Conservation (phyloP, 257 asterid species). For the Salvia splendens region DNA sequence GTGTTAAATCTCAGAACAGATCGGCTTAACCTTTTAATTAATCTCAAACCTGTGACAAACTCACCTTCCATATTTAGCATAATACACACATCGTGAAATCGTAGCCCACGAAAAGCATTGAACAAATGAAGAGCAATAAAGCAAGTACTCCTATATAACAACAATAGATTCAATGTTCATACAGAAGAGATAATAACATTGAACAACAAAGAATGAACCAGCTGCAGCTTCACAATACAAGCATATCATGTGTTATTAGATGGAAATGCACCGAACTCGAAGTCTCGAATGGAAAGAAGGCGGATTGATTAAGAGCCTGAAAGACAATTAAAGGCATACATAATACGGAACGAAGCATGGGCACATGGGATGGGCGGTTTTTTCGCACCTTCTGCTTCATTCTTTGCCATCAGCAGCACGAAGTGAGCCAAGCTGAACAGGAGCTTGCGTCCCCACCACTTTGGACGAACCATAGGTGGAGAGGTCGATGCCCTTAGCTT, state of each 20-base stretch:
- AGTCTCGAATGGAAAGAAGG: neutral
- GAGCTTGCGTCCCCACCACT: slow-evolving; percentile 85
- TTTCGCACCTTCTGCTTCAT: slow-evolving; percentile 30
- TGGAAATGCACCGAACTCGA: slow-evolving; percentile 8
- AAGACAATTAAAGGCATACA: neutral
- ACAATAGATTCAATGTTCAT: neutral
- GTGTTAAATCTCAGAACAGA: too few relatives aligned
- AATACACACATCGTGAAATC: too few relatives aligned
- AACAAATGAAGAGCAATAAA: neutral
- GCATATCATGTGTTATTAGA: slow-evolving; percentile 3
- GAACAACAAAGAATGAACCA: neutral
- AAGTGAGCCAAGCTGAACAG: slow-evolving; percentile 76
- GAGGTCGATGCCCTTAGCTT: slow-evolving; percentile 50
- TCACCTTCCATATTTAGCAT: too few relatives aligned
- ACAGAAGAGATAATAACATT: neutral
- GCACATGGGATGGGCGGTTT: neutral
- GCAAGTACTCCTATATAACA: neutral
- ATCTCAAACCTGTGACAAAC: too few relatives aligned
- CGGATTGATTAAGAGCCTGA: neutral
- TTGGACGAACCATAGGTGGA: slow-evolving; percentile 69
- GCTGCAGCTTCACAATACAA: slow-evolving; percentile 5
- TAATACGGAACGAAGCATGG: neutral
- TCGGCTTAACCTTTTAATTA: too few relatives aligned
- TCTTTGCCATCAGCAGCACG: slow-evolving; percentile 89
- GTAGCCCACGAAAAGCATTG: too few relatives aligned